Evolutionary conservation across 805 yeast species (phyloP).

Genomic region (Kluyveromyces lactis): DNA sequence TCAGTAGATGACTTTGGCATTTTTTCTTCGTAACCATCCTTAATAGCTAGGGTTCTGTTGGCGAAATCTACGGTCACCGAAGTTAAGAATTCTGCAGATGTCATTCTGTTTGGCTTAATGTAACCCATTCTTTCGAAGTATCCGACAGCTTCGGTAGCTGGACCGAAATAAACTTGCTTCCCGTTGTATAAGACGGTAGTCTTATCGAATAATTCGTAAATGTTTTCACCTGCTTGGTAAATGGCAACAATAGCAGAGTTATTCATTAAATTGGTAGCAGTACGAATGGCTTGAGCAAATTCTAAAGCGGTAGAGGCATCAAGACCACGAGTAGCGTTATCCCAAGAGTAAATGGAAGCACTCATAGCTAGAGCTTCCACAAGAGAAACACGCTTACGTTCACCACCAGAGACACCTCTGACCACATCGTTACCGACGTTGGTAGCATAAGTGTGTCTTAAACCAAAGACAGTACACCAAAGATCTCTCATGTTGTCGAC

Average conservation of each 20-base stretch:
- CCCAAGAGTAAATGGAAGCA: constrained; percentile 53
- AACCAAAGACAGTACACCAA: constrained; percentile 42
- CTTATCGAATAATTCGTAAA: constrained; percentile 52
- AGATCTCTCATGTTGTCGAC: constrained; percentile 32
- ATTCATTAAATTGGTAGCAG: constrained; percentile 47
- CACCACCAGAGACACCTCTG: constrained; percentile 69
- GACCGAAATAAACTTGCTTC: constrained; percentile 54
- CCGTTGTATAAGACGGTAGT: constrained; percentile 55
- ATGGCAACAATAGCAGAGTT: constrained; percentile 56
- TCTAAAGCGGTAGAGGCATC: constrained; percentile 67
- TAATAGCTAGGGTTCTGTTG: constrained; percentile 40
- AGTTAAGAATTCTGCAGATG: constrained; percentile 61
- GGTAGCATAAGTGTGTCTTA: constrained; percentile 52
- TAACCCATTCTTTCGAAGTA: constrained; percentile 56
- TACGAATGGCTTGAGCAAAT: constrained; percentile 50
- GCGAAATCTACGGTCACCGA: constrained; percentile 55
- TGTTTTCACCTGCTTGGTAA: constrained; percentile 61
- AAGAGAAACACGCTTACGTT: constrained; percentile 61
- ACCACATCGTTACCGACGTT: constrained; percentile 61
- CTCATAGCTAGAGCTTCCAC: constrained; percentile 53
- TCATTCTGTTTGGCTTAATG: constrained; percentile 53
- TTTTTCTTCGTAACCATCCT: constrained; percentile 40
- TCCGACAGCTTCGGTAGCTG: constrained; percentile 41
- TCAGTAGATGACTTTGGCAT: constrained; percentile 51
- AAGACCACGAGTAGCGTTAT: constrained; percentile 63